Evolutionary conservation across 306 rosid species (phyloP).

Genomic region (Rosa multiflora): DNA sequence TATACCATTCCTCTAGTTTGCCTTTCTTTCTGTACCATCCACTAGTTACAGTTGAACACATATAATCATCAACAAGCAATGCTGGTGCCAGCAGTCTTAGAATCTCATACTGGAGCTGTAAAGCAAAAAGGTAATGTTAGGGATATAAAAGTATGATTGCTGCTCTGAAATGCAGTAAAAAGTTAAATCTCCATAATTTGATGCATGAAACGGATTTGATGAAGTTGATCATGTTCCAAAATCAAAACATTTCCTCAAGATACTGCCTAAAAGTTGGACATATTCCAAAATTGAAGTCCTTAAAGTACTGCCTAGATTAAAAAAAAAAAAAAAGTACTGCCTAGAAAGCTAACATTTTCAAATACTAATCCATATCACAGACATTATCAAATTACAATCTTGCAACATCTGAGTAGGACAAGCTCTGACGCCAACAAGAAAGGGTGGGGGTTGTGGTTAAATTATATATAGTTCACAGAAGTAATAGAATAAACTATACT

Average conservation of each 20-base stretch:
- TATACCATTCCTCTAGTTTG: conserved; percentile 24
- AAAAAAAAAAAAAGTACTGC: background rate
- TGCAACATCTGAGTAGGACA: background rate
- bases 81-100: conserved; percentile 8
- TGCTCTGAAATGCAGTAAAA: background rate
- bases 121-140: conserved; percentile 8
- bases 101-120: conserved; percentile 30
- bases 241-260: background rate
- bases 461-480: background rate
- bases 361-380: background rate
- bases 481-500: conserved; percentile 17
- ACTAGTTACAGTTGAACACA: conserved; percentile 17
- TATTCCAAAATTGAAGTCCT: background rate
- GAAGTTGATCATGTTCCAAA: background rate
- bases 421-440: background rate
- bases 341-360: background rate
- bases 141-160: background rate
- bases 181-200: background rate
- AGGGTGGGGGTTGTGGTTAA: background rate
- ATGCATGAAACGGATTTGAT: background rate
- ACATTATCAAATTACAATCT: background rate
- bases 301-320: background rate
- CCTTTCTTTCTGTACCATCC: conserved; percentile 12
- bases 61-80: background rate
- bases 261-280: background rate